These are phyloP conservation scores for Eucalyptus pauciflora DNA, from an alignment of 345 rosid genomes.

Conservation along the genomic window DNA sequence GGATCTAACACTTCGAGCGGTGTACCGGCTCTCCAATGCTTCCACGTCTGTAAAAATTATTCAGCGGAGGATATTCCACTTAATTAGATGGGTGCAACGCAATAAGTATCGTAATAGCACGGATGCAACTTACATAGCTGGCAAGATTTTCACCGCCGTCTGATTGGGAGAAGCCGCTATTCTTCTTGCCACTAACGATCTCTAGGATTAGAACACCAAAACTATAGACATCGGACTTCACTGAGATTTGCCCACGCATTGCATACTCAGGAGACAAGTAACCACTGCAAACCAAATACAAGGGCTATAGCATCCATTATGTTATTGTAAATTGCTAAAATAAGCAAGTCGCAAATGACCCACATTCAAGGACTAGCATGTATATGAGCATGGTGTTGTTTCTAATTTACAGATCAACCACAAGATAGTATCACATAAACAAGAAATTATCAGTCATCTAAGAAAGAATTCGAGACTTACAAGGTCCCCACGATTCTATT, in stretches of 20 bases:
- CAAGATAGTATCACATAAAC: neutral
- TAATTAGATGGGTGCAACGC: neutral
- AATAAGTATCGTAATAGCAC: neutral
- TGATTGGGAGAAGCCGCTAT: constrained; percentile 2
- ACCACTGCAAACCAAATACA: constrained; percentile 8
- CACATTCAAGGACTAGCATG: neutral
- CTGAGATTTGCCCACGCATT: constrained; percentile 14
- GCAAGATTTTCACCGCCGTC: neutral
- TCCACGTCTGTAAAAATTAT: constrained; percentile 5
- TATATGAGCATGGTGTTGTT: neutral
- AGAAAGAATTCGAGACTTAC: neutral
- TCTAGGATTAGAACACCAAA: constrained; percentile 9
- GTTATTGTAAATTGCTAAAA: neutral
- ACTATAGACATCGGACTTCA: constrained; percentile 21
- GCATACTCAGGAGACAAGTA: constrained; percentile 36
- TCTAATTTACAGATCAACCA: neutral
- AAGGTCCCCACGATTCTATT: neutral
- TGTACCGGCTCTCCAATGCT: neutral
- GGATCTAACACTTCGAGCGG: constrained; percentile 3
- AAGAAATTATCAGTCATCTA: neutral
- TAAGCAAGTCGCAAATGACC: neutral
- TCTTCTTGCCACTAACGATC: constrained; percentile 21
- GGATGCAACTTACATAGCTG: neutral
- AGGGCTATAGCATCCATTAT: neutral
- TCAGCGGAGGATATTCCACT: neutral